Evolutionary conservation across 2,329 filamentous ascomycete species (phyloP), one percentile per base, ranked within the genome.

Genomic region (Stylonectria norvegica): DNA sequence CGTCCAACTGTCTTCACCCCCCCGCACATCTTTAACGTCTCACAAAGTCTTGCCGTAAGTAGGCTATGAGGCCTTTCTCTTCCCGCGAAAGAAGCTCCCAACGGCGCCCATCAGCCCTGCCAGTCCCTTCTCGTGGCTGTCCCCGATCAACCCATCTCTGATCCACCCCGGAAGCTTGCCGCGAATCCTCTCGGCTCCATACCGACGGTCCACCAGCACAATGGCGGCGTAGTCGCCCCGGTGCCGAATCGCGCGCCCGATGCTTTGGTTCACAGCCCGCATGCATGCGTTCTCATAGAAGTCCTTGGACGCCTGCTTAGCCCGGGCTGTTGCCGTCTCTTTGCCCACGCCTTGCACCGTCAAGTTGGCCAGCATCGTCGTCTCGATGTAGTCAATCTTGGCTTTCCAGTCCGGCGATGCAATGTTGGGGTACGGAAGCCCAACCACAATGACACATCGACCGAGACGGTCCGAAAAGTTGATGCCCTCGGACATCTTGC

Each of bases 251-350:
- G 89, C 93, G 43, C 93, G 75, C 1, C 93, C 93, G 52, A 98
- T 90, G 59, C 88, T 93, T 69, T 98, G 93, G 62, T 98, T 98
- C 4, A 98, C 93, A 4, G 90, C 89, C 27, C 93, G 77, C 90
- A 98, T 96, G 62, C 90, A 96, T 0, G 88, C 81, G 60, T 97
- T 97, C 62, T 96, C 89, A 59, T 94, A 95, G 58, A 88, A 95
- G 45, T 91, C 86, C 37, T 84, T 71, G 2, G 85, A 82, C 4
- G 82, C 69, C 50, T 77, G 72, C 53, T 79, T 81, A 0, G 69
- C 70, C 27, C 37, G 47, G 2, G 47, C 38, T 4, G 43, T 38
- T 2, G 61, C 64, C 25, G 58, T 50, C 8, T 53, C 57, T n/a
- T 55, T 48, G n/a, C 42, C 7, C 5, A 52, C 27, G 2, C 48